Conservation (phyloP, 148 eudicot species). For the Fallopia convolvulus region DNA sequence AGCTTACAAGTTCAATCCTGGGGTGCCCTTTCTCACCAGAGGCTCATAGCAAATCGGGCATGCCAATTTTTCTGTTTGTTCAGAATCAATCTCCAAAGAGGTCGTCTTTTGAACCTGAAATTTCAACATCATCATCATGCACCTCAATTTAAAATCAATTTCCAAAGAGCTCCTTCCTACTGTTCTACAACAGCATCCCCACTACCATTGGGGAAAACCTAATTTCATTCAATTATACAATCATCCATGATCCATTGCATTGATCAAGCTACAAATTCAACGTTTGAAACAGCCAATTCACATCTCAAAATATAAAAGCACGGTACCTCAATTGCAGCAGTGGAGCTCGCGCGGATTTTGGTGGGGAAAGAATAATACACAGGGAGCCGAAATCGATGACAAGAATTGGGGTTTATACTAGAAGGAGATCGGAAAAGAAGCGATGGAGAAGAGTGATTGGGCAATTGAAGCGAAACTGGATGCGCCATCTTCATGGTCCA, state of each 20-base stretch:
- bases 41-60: constrained; percentile 87
- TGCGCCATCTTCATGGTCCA: constrained; percentile 14
- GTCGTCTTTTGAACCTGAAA: constrained; percentile 31
- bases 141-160: not conserved
- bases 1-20: constrained; percentile 88
- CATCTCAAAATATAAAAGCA: not conserved
- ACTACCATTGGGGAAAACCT: not conserved
- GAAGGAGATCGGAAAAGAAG: constrained; percentile 18
- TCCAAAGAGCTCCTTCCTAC: no score
- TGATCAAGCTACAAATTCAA: not conserved
- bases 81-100: constrained; percentile 22
- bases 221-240: not conserved
- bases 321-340: constrained; percentile 15
- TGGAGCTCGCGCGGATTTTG: constrained; percentile 31
- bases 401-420: not conserved
- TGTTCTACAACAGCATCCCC: not conserved
- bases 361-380: not conserved
- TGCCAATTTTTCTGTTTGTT: constrained; percentile 46
- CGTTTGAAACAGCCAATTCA: not conserved
- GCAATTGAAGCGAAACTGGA: constrained; percentile 15
- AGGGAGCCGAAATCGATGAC: constrained; percentile 14
- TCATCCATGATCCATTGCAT: not conserved
- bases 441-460: constrained; percentile 15
- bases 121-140: not conserved
- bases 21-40: constrained; percentile 67